phyloP scores from a whole-genome alignment of 163 green algal species.

The Prototheca wickerhamii region DNA sequence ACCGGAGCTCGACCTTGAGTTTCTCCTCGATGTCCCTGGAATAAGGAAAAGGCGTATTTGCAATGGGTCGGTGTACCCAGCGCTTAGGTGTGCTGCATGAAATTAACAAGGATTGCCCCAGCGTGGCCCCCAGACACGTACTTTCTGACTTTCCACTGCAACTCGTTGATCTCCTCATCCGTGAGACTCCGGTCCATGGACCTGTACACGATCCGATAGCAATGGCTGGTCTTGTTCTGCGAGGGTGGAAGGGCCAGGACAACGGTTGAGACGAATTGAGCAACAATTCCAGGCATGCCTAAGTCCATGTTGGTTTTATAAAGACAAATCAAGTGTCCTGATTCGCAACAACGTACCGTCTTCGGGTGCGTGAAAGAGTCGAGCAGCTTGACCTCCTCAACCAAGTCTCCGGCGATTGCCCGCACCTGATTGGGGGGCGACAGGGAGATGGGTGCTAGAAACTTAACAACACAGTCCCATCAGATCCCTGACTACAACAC shows the following conservation, averaged over 20 bases:
- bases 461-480: background rate
- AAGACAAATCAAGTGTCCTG: background rate
- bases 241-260: background rate
- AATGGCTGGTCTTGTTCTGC: conserved; percentile 73
- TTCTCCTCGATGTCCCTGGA: conserved; percentile 10
- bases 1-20: conserved; percentile 20
- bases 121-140: background rate
- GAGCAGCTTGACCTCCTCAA: conserved; percentile 93
- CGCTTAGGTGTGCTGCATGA: background rate
- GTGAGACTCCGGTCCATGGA: conserved; percentile 92
- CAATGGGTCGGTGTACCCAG: background rate
- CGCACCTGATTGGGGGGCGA: conserved; percentile 19
- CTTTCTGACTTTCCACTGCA: conserved; percentile 62
- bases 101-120: background rate
- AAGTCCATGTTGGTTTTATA: background rate
- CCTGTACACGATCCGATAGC: conserved; percentile 93
- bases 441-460: background rate
- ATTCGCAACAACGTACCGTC: conserved; percentile 31
- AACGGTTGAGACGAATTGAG: background rate
- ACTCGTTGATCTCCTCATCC: conserved; percentile 95
- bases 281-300: background rate
- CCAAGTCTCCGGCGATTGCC: conserved; percentile 81
- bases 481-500: background rate
- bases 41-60: background rate
- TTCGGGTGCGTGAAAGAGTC: conserved; percentile 96